Percentiles rank a stretch among this genome's conserved stretches.
Evolutionary conservation across 2,329 filamentous ascomycete genomes (phyloP).

Genomic region (Apiospora pterosperma): DNA sequence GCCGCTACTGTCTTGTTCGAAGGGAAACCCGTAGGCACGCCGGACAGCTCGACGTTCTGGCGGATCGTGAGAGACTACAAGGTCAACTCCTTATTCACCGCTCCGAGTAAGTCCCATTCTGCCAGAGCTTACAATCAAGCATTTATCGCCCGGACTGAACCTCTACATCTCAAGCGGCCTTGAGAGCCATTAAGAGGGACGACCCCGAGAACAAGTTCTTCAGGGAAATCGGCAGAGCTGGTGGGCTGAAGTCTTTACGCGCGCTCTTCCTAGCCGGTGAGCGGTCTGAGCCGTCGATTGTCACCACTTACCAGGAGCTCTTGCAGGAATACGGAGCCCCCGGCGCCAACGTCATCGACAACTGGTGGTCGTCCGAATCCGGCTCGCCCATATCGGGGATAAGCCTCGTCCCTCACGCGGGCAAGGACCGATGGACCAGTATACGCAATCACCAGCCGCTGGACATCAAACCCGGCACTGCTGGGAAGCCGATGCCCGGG

Average conservation of each 20-base stretch:
- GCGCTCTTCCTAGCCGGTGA: conserved; percentile 87
- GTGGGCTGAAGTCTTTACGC: conserved; percentile 68
- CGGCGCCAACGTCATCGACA: conserved; percentile 56
- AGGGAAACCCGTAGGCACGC: conserved; percentile 40
- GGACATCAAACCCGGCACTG: conserved; percentile 75
- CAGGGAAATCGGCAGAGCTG: conserved; percentile 57
- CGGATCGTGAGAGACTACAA: conserved; percentile 79
- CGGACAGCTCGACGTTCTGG: conserved; percentile 83
- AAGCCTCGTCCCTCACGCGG: conserved; percentile 55
- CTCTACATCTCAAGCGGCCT: conserved; percentile 46
- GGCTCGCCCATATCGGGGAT: conserved; percentile 58
- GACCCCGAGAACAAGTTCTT: conserved; percentile 73
- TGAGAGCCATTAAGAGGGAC: conserved; percentile 82
- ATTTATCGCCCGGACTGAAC: neutral
- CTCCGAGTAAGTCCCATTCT: conserved; percentile 55
- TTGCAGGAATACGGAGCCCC: conserved; percentile 62
- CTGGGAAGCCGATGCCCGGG: conserved; percentile 86
- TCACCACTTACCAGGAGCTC: conserved; percentile 76
- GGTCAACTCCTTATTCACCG: conserved; percentile 81
- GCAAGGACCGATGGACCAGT: conserved; percentile 45
- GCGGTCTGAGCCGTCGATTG: conserved; percentile 80
- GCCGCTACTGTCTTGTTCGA: conserved; percentile 87
- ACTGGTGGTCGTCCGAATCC: conserved; percentile 60
- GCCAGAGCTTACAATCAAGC: neutral
- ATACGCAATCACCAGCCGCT: conserved; percentile 40